A percentile compares a stretch with the other conserved stretches of the same genome.
Conservation (phyloP, 345 rosid genomes). For the Boechera stricta region DNA sequence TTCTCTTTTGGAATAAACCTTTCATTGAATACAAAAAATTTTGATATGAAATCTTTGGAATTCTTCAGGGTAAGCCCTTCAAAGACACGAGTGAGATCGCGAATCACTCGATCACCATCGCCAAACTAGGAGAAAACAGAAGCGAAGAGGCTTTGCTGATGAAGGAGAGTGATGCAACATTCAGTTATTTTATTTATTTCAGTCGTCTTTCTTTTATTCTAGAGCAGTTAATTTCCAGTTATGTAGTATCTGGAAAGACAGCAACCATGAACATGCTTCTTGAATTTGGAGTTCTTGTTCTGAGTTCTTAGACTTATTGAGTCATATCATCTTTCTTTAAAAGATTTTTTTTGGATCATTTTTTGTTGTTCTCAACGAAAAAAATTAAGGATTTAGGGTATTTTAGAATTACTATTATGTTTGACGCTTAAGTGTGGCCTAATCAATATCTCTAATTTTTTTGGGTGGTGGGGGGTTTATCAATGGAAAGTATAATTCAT, state of each 20-base stretch:
- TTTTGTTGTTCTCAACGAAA: not conserved
- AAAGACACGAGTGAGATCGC: constrained; percentile 82
- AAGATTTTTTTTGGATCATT: not conserved
- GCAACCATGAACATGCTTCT: constrained; percentile 36
- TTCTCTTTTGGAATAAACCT: not conserved
- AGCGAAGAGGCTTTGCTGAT: not conserved
- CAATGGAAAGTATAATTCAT: not conserved
- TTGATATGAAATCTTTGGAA: not conserved
- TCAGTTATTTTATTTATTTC: not conserved
- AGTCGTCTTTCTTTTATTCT: not conserved
- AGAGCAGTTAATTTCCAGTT: constrained; percentile 34
- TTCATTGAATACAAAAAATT: not conserved
- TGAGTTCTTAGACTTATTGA: constrained; percentile 24
- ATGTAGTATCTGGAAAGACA: constrained; percentile 27
- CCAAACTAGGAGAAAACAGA: constrained; percentile 26
- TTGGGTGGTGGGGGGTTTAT: not conserved
- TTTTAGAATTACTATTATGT: not conserved
- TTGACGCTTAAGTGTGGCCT: not conserved
- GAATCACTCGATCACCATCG: constrained; percentile 47
- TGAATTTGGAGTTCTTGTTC: constrained; percentile 36
- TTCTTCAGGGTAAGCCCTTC: constrained; percentile 77
- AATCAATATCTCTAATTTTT: not conserved
- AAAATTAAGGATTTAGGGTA: no score
- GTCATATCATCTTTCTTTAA: not conserved
- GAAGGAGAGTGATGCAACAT: constrained; percentile 37